These are phyloP conservation scores for Trypanosomatidae sp. DNA, from an alignment of 208 protist genomes.

Conservation along the genomic window DNA sequence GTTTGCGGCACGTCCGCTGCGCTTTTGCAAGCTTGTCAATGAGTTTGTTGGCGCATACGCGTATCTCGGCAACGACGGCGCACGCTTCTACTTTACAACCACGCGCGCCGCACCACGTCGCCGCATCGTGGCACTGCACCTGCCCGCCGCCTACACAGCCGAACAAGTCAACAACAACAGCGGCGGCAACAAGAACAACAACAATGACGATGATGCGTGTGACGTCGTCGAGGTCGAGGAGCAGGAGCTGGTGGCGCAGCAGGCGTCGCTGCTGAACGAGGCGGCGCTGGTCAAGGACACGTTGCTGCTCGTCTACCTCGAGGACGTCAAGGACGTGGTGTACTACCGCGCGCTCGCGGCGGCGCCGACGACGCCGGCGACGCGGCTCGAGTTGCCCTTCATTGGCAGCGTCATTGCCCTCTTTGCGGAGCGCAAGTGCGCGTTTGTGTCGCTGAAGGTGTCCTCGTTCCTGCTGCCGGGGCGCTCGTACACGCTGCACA, in stretches of 20 bases:
- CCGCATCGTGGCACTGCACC: constrained; percentile 62
- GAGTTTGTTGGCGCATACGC: constrained; percentile 81
- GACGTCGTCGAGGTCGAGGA: constrained; percentile 32
- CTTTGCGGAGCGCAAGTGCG: constrained; percentile 32
- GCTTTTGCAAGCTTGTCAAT: constrained; percentile 58
- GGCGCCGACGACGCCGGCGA: constrained; percentile 5
- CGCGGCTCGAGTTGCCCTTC: constrained; percentile 51
- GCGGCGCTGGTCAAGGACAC: constrained; percentile 43
- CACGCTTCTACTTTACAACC: constrained; percentile 78
- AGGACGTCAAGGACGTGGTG: constrained; percentile 90
- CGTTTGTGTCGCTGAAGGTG: constrained; percentile 83
- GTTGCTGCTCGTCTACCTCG: constrained; percentile 77
- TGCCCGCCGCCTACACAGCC: no score
- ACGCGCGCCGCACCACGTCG: constrained; percentile 83
- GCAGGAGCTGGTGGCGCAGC: constrained; percentile 57
- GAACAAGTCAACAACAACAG: no score
- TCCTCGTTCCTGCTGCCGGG: constrained; percentile 87
- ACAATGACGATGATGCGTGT: no score
- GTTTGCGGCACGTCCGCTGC: constrained; percentile 16
- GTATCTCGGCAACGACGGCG: constrained; percentile 82
- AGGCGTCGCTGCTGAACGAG: constrained; percentile 47
- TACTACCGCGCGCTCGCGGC: constrained; percentile 54
- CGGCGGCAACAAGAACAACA: no score
- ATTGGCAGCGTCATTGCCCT: constrained; percentile 56
- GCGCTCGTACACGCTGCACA: constrained; percentile 60